Conservation (phyloP, 768 basidiomycete genomes). For the Mycena polygramma region DNA sequence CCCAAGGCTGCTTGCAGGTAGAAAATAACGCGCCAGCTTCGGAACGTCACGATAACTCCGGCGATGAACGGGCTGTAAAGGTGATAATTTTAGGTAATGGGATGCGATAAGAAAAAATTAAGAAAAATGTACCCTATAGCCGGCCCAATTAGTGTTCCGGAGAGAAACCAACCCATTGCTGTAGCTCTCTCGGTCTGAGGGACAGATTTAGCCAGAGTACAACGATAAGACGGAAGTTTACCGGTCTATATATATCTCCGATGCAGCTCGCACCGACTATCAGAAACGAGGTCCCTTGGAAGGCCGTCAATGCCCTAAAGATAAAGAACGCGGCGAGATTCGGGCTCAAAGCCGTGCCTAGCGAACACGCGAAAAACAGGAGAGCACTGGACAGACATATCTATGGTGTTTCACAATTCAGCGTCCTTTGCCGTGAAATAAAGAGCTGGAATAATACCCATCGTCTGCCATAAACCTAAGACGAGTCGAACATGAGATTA, state of each 20-base stretch:
- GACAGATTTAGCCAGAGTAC: not conserved
- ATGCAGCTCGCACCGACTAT: conserved; percentile 36
- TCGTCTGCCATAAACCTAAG: conserved; percentile 38
- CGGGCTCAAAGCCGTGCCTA: conserved; percentile 38
- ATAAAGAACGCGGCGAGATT: conserved; percentile 37
- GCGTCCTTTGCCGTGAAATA: not conserved
- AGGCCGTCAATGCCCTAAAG: conserved; percentile 37
- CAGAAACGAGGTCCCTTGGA: conserved; percentile 37
- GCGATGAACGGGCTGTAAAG: conserved; percentile 34
- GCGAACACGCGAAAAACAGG: conserved; percentile 35
- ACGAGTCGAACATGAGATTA: not conserved
- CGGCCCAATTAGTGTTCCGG: conserved; percentile 36
- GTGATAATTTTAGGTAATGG: not conserved
- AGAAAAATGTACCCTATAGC: conserved; percentile 28
- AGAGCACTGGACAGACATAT: conserved; percentile 34
- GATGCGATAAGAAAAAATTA: not conserved
- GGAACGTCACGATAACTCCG: conserved; percentile 37
- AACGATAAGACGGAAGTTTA: not conserved
- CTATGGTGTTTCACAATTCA: conserved; percentile 20
- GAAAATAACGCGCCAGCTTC: conserved; percentile 38
- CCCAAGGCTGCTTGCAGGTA: conserved; percentile 36
- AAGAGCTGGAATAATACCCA: conserved; percentile 25
- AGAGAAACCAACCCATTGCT: conserved; percentile 36
- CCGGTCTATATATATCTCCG: conserved; percentile 38
- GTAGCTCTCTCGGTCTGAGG: conserved; percentile 33